Base-by-base conservation (phyloP, 495 filamentous ascomycete species). In the Acidiella bohemica region DNA sequence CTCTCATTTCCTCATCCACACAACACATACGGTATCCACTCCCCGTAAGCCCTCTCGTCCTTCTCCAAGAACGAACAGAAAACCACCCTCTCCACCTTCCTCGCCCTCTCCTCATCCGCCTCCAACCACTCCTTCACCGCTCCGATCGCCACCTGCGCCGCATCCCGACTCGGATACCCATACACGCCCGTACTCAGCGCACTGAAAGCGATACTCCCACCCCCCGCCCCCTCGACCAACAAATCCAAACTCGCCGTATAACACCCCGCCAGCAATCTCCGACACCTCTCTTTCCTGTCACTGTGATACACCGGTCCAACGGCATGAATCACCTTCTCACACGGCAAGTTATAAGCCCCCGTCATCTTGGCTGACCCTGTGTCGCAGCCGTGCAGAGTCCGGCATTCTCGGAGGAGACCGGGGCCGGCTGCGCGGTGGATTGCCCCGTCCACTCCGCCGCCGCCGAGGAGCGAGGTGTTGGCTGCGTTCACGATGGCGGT, bases 401-500 rank as follows among this genome's bases (percentile, higher is more conserved):
- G 50, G 58, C 90, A 95, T 58, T 86, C 90, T 6, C 65, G 44
- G n/a, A 79, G 46, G 8, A 94, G 67, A 0, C 56, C 48, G 0
- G 59, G 69, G 5, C 90, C 90, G 19, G 90, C 90, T 20, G 80
- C 83, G 24, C 70, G 58, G 57, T 96, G 90, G 51, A 96, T 93
- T 17, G 83, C 58, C 33, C 57, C 54, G 31, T 60, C 58, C 17
- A 95, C 85, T 25, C 88, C 90, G 12, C 84, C 83, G 29, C 90
- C 90, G 34, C 84, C 81, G 2, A 81, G 66, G 0, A 97, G 70
- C 6, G 70, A 76, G 13, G 62, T 59, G 56, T 95, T 95, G 16
- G 90, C 87, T 8, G 90, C 88, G 58, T 96, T 95, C 53, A 95
- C 87, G 51, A 95, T 94, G 42, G 76, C 78, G 49, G 82, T 84